Evolutionary conservation across 2,329 filamentous ascomycete species (phyloP).

Genomic region (Coniella lustricola): DNA sequence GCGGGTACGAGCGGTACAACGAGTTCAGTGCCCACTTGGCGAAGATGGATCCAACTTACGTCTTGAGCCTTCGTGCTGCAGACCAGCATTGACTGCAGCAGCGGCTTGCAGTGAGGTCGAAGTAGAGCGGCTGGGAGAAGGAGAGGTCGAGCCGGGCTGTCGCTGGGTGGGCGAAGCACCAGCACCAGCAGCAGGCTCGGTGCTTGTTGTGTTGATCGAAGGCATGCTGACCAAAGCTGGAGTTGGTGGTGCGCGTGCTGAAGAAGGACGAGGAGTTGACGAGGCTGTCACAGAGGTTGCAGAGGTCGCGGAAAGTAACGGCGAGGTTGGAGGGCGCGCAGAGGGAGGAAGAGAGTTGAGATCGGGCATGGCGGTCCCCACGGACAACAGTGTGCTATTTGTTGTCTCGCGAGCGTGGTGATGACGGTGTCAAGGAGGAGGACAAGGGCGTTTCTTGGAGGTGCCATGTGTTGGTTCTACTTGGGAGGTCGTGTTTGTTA

Average conservation of each 20-base stretch:
- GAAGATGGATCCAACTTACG: constrained; percentile 34
- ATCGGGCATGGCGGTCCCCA: constrained; percentile 33
- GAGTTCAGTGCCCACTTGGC: too few species aligned
- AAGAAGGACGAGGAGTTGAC: constrained; percentile 27
- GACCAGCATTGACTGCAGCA: constrained; percentile 69
- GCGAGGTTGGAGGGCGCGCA: neutral
- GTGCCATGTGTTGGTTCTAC: too few species aligned
- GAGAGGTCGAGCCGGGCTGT: constrained; percentile 44
- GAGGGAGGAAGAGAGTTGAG: constrained; percentile 50
- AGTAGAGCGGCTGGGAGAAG: constrained; percentile 53
- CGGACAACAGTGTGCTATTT: neutral
- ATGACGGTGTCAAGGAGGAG: neutral
- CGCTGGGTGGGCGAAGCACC: constrained; percentile 17
- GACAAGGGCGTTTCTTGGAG: neutral
- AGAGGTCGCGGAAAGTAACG: neutral
- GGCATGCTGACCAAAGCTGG: constrained; percentile 32
- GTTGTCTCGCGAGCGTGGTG: neutral
- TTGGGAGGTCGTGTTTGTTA: too few species aligned
- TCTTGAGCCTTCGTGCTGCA: constrained; percentile 57
- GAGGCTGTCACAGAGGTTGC: neutral
- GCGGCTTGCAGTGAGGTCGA: constrained; percentile 68
- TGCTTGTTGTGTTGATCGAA: constrained; percentile 20
- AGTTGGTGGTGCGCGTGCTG: constrained; percentile 20
- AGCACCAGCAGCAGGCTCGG: constrained; percentile 22
- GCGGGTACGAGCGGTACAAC: too few species aligned